A percentile compares a stretch with the other conserved stretches of the same genome.
Conservation (phyloP, 306 rosid genomes). For the Ceratonia siliqua region DNA sequence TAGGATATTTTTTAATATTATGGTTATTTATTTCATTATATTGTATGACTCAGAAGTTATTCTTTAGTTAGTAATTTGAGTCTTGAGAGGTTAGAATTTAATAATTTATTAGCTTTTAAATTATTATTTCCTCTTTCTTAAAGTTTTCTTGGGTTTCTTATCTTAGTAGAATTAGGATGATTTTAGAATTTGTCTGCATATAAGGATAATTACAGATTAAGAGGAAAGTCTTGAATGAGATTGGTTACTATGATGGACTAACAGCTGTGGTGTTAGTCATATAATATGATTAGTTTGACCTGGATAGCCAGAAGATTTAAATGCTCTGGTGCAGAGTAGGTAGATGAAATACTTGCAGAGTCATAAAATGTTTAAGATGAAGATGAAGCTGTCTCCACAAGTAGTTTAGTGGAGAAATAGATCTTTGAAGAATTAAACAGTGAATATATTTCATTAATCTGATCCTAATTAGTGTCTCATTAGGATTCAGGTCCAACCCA, state of each 20-base stretch:
- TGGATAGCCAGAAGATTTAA: not conserved
- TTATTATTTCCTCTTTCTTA: not conserved
- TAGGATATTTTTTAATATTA: not conserved
- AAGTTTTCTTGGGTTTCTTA: not conserved
- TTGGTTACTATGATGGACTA: not conserved
- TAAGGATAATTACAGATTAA: not conserved
- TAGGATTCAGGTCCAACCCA: conserved; percentile 21
- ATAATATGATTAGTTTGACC: not conserved
- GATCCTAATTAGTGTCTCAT: conserved; percentile 1
- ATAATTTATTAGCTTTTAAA: not conserved
- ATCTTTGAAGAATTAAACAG: not conserved
- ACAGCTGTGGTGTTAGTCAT: not conserved
- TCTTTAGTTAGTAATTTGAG: not conserved
- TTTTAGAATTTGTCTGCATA: not conserved
- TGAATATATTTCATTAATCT: not conserved
- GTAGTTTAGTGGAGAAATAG: not conserved
- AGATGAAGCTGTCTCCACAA: not conserved
- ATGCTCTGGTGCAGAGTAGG: not conserved
- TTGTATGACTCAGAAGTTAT: not conserved
- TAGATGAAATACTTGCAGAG: not conserved
- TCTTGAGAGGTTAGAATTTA: not conserved
- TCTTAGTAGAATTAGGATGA: not conserved
- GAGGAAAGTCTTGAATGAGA: not conserved
- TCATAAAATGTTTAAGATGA: not conserved
- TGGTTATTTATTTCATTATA: not conserved